These are phyloP conservation scores for Friedmanniomyces simplex DNA, from an alignment of 495 filamentous ascomycete species.

Conservation along the genomic window DNA sequence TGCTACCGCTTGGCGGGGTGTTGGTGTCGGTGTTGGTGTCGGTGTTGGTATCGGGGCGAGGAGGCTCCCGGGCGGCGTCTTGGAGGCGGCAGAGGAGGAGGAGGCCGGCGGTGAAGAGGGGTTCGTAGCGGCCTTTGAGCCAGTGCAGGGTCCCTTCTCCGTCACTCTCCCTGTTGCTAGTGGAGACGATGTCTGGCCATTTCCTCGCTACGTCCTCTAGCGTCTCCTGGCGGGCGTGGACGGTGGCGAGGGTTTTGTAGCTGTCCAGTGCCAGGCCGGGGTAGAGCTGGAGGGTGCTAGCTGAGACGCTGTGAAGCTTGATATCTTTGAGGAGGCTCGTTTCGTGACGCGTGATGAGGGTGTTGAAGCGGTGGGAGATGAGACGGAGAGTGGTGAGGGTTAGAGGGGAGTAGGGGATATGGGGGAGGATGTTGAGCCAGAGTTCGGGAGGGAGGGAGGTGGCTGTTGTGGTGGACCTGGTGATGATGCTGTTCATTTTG, in stretches of 20 bases:
- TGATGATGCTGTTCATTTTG: too few relatives aligned
- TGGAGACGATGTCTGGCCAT: background rate
- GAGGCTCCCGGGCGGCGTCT: background rate
- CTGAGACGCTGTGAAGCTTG: background rate
- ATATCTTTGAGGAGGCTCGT: background rate
- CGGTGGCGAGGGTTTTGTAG: background rate
- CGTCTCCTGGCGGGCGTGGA: constrained; percentile 1
- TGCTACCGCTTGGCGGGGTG: background rate
- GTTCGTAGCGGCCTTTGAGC: constrained; percentile 8
- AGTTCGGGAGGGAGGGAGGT: constrained; percentile 2
- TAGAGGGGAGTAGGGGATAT: constrained; percentile 2
- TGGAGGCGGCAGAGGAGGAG: constrained; percentile 13
- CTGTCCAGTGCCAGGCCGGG: background rate
- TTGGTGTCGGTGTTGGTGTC: background rate
- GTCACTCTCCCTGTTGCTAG: background rate
- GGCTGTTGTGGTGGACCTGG: background rate
- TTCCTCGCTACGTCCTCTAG: background rate
- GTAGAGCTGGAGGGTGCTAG: constrained; percentile 1
- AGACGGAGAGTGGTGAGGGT: background rate
- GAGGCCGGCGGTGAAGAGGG: constrained; percentile 1
- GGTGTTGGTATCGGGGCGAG: background rate
- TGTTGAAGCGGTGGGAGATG: background rate
- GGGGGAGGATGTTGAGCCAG: constrained; percentile 3
- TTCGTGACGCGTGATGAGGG: constrained; percentile 2
- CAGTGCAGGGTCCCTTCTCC: background rate